phyloP scores from a whole-genome alignment of 2,329 filamentous ascomycete species.

The Periconia sp. region DNA sequence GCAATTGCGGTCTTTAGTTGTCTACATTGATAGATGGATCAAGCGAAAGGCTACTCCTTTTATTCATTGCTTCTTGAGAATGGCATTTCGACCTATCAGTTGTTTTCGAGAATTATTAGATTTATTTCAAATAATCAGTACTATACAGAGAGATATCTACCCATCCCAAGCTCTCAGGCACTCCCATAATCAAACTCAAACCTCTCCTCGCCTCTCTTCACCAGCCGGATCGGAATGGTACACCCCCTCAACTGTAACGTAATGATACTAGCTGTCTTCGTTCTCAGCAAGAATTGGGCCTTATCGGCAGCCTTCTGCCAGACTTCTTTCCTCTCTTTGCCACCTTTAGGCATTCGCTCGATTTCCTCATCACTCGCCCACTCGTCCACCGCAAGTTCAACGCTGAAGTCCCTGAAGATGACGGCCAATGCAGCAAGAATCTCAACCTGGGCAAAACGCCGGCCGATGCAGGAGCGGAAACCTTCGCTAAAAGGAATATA shows the following conservation, averaged over 20 bases:
- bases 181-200: slow-evolving; percentile 55
- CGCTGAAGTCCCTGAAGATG: slow-evolving; percentile 63
- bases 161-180: no score
- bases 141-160: background rate
- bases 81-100: no score
- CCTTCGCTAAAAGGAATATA: slow-evolving; percentile 64
- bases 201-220: slow-evolving; percentile 72
- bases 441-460: slow-evolving; percentile 64
- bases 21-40: no score
- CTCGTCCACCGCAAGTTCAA: slow-evolving; percentile 70
- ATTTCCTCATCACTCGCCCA: slow-evolving; percentile 51
- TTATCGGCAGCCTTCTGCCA: slow-evolving; percentile 67
- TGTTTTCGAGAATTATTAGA: background rate
- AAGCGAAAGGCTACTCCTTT: no score
- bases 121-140: background rate
- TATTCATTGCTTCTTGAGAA: no score
- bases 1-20: no score
- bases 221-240: slow-evolving; percentile 70
- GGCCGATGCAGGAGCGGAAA: slow-evolving; percentile 61
- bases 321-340: slow-evolving; percentile 60
- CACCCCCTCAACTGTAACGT: slow-evolving; percentile 71
- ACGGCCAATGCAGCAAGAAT: slow-evolving; percentile 60
- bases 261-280: slow-evolving; percentile 66
- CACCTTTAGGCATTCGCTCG: slow-evolving; percentile 42
- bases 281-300: slow-evolving; percentile 59